phyloP scores from a whole-genome alignment of 2,329 filamentous ascomycete genomes.

The Calonectria pseudoreteaudii region DNA sequence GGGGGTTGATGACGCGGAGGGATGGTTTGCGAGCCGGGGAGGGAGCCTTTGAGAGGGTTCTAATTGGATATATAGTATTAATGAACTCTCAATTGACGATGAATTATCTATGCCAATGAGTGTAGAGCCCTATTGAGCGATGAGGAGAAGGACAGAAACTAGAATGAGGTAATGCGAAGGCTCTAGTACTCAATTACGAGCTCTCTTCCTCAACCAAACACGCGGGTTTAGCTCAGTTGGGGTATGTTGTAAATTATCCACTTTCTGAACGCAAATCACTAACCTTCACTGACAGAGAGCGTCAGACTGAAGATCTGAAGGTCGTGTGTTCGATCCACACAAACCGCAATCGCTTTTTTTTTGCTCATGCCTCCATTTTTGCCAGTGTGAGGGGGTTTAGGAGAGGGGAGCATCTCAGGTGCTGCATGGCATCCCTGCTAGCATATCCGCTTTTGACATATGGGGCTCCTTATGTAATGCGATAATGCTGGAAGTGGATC shows the following conservation, averaged over 20 bases:
- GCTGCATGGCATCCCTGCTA: background rate
- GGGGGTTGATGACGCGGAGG: conserved; percentile 48
- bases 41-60: conserved; percentile 10
- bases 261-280: conserved; percentile 35
- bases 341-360: conserved; percentile 36
- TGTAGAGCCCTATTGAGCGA: background rate
- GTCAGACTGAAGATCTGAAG: conserved; percentile 43
- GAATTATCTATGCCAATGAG: too few species aligned
- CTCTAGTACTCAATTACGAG: background rate
- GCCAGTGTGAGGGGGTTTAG: background rate
- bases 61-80: background rate
- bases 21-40: conserved; percentile 47
- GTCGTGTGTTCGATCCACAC: conserved; percentile 47
- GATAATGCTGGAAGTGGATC: background rate
- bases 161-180: background rate
- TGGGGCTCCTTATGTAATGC: background rate
- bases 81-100: background rate
- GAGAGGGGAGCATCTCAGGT: background rate
- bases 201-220: background rate
- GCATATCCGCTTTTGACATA: background rate
- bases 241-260: conserved; percentile 38
- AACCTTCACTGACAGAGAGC: conserved; percentile 38
- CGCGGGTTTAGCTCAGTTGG: conserved; percentile 48
- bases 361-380: conserved; percentile 18
- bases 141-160: background rate